Percentiles rank a stretch among this genome's conserved stretches.
Conservation (phyloP, 2,329 filamentous ascomycete species). For the Ceratocystis diversiconidia region DNA sequence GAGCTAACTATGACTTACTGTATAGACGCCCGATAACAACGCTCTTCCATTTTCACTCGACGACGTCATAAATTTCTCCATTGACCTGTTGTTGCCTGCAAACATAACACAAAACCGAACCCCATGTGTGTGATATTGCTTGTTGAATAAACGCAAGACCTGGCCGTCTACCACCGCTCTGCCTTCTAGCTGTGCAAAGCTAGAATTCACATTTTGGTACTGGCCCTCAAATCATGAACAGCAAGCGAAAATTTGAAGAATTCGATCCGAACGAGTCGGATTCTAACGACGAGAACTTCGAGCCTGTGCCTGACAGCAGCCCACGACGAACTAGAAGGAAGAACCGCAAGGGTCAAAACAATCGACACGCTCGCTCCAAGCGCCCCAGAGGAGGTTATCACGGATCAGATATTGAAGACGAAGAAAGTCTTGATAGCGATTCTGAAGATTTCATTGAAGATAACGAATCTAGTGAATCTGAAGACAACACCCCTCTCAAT, state of each 20-base stretch:
- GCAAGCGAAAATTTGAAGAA: constrained; percentile 43
- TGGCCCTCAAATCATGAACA: constrained; percentile 28
- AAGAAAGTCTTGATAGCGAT: constrained; percentile 37
- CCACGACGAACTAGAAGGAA: constrained; percentile 27
- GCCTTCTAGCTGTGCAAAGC: constrained; percentile 16
- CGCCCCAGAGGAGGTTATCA: constrained; percentile 34
- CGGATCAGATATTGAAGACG: constrained; percentile 48
- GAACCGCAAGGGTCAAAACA: constrained; percentile 26
- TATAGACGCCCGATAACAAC: not conserved
- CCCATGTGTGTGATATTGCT: constrained; percentile 8
- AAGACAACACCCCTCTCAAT: constrained; percentile 31
- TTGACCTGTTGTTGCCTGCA: not conserved
- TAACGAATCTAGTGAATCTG: constrained; percentile 27
- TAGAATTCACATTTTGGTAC: constrained; percentile 13
- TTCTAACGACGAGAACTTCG: constrained; percentile 51
- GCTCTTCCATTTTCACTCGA: not conserved
- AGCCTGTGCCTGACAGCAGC: constrained; percentile 35
- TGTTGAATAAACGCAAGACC: constrained; percentile 8
- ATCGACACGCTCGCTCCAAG: constrained; percentile 26
- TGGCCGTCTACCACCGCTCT: constrained; percentile 4
- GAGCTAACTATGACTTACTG: not conserved
- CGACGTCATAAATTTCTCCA: not conserved
- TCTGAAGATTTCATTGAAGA: constrained; percentile 36
- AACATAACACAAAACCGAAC: not conserved
- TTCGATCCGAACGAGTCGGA: constrained; percentile 56